Evolutionary conservation across 2,329 filamentous ascomycete species (phyloP).

Genomic region (Sclerotinia subarctica): DNA sequence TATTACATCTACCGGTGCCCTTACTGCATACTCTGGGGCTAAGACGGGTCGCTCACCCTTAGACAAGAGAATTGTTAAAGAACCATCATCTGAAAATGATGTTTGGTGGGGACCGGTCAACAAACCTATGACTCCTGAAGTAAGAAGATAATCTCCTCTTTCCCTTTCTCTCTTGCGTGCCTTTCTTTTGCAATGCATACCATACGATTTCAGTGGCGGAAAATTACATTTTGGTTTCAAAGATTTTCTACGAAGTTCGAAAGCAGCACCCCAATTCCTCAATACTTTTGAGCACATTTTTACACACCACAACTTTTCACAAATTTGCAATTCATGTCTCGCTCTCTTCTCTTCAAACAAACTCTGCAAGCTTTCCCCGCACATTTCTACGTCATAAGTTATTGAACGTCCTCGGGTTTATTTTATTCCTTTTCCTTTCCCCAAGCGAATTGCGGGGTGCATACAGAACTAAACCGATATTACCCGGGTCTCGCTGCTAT

Average conservation of each 20-base stretch:
- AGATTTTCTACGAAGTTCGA: background rate
- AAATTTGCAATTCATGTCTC: background rate
- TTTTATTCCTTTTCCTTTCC: conserved; percentile 2
- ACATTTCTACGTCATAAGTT: conserved; percentile 19
- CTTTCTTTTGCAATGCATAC: background rate
- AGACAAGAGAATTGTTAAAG: conserved; percentile 97
- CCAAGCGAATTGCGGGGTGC: conserved; percentile 21
- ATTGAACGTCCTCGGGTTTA: conserved; percentile 18
- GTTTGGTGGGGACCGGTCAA: conserved; percentile 87
- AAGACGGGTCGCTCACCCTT: conserved; percentile 97
- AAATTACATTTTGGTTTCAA: background rate
- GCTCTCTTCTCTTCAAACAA: background rate
- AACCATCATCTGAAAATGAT: conserved; percentile 81
- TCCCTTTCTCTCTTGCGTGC: background rate
- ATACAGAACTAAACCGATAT: conserved; percentile 7
- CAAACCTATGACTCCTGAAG: conserved; percentile 96
- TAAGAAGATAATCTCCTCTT: conserved; percentile 51
- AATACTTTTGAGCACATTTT: background rate
- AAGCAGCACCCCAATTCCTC: background rate
- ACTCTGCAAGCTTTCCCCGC: conserved; percentile 9
- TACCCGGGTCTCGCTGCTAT: background rate
- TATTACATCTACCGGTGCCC: conserved; percentile 90
- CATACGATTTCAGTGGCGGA: background rate
- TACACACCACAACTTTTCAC: background rate
- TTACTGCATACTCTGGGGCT: conserved; percentile 95